A percentile compares a stretch with the other conserved stretches of the same genome.
phyloP scores from a whole-genome alignment of 106 monocot genomes.

The Apostasia ramifera region DNA sequence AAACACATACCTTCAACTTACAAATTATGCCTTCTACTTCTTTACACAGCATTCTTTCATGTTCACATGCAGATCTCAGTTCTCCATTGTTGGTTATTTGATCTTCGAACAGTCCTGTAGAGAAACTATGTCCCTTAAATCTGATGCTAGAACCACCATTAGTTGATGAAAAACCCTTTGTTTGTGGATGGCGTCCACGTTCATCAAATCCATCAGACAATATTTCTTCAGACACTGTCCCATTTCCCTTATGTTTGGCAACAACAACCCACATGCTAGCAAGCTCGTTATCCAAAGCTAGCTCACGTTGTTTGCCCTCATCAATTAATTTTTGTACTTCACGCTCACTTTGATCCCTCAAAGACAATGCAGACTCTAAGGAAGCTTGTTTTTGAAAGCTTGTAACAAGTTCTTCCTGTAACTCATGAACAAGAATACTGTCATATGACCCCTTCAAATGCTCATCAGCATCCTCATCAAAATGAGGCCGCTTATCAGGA shows the following conservation, averaged over 20 bases:
- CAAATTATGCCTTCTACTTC: constrained; percentile 64
- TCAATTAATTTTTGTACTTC: constrained; percentile 55
- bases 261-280: constrained; percentile 87
- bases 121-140: constrained; percentile 14
- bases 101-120: constrained; percentile 16
- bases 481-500: constrained; percentile 14
- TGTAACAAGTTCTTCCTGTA: constrained; percentile 53
- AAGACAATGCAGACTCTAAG: constrained; percentile 50
- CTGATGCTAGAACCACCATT: constrained; percentile 19
- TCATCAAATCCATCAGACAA: constrained; percentile 19
- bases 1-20: constrained; percentile 57
- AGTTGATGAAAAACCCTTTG: constrained; percentile 29
- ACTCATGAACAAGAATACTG: constrained; percentile 41
- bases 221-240: constrained; percentile 20
- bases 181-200: constrained; percentile 15
- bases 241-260: constrained; percentile 55
- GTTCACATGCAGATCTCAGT: constrained; percentile 54
- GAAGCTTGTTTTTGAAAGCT: constrained; percentile 62
- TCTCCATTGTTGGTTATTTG: constrained; percentile 32
- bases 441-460: constrained; percentile 21
- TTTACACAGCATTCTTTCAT: constrained; percentile 64
- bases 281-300: constrained; percentile 78
- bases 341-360: constrained; percentile 49
- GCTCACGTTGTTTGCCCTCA: constrained; percentile 56
- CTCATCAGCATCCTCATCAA: constrained; percentile 13